A percentile compares a stretch with the other conserved stretches of the same genome.
These are phyloP conservation scores for Euphorbia schlechtendalii DNA, from an alignment of 441 rosid species.

Conservation along the genomic window DNA sequence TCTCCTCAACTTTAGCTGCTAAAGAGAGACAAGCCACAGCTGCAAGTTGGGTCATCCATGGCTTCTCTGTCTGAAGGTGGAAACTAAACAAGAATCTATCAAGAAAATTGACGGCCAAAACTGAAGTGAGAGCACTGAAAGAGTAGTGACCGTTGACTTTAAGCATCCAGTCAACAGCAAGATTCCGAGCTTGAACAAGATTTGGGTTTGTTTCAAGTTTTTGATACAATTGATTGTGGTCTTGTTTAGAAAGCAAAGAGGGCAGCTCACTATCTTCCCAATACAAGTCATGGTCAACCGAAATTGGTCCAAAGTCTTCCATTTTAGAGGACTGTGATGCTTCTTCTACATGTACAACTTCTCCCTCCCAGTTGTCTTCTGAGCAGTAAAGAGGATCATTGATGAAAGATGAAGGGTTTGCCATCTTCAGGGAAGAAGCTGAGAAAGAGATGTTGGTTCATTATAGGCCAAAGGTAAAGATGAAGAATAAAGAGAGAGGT, in stretches of 20 bases:
- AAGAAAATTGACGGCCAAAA: constrained; percentile 57
- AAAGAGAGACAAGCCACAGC: too few species aligned
- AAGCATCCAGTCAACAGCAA: constrained; percentile 60
- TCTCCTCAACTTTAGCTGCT: constrained; percentile 73
- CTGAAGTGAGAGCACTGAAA: constrained; percentile 53
- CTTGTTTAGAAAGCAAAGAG: constrained; percentile 39
- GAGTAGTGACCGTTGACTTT: constrained; percentile 39
- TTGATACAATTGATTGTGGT: constrained; percentile 22
- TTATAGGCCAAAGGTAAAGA: constrained; percentile 19
- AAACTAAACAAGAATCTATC: constrained; percentile 47
- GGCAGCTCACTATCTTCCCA: constrained; percentile 55
- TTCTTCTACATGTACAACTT: constrained; percentile 6
- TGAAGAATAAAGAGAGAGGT: constrained; percentile 17
- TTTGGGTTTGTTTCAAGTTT: constrained; percentile 19
- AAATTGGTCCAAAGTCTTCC: constrained; percentile 12
- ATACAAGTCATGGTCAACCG: constrained; percentile 33
- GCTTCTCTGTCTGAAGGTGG: constrained; percentile 41
- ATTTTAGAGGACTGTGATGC: too few species aligned
- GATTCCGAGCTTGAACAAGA: constrained; percentile 34
- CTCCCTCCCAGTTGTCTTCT: constrained; percentile 45
- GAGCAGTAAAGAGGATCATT: constrained; percentile 46
- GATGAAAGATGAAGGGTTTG: constrained; percentile 26
- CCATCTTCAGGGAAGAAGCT: constrained; percentile 44
- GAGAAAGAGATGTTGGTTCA: constrained; percentile 33
- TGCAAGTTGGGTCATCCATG: constrained; percentile 62